Base-by-base conservation (phyloP, 2,329 filamentous ascomycete species). In the Leptographium lundbergii region DNA sequence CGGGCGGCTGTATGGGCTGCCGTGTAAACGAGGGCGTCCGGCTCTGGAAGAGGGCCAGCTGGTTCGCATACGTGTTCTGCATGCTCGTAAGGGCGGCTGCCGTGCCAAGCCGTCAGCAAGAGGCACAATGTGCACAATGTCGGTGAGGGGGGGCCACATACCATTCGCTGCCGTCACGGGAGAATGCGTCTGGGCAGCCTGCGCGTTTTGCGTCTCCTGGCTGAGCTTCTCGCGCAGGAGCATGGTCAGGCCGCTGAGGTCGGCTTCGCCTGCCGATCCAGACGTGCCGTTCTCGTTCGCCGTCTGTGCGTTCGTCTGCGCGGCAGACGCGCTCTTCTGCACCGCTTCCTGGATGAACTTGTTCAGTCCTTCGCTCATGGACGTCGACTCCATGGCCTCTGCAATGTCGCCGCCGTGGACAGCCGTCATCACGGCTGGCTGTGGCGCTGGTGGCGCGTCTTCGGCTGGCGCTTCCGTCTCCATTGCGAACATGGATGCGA, bases 1-100 rank as follows among this genome's bases (percentile, higher is more conserved):
- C 58, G 66, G 68, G 56, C 74, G 72, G n/a, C 22, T 56, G 4
- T 54, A 52, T 61, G 57, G 58, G 65, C 65, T 50, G 63, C 51
- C 59, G 60, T 10, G 57, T 25, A 42, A 57, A 59, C 14, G 57
- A 36, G 6, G 61, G 55, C 4, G 56, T 54, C 10, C 61, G 57
- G 27, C 58, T 59, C 48, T 59, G 61, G 36, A 60, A 63, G 29
- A 61, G 58, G 1, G 62, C 62, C 11, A 62, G 54, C 34, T 63
- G 57, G 53, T 48, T 60, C 2, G 63, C 62, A 36, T 61, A 64
- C 13, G 62, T 57, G 34, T 59, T 62, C 25, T 61, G 62, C 60
- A 64, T 63, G 39, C 61, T 63, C 24, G 47, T 57, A 1, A 63
- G 52, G 5, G 62, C 60, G 13, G 60, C 62, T 63, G n/a, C 14